phyloP scores from a whole-genome alignment of 148 eudicot species.

The Camellia granthamiana region DNA sequence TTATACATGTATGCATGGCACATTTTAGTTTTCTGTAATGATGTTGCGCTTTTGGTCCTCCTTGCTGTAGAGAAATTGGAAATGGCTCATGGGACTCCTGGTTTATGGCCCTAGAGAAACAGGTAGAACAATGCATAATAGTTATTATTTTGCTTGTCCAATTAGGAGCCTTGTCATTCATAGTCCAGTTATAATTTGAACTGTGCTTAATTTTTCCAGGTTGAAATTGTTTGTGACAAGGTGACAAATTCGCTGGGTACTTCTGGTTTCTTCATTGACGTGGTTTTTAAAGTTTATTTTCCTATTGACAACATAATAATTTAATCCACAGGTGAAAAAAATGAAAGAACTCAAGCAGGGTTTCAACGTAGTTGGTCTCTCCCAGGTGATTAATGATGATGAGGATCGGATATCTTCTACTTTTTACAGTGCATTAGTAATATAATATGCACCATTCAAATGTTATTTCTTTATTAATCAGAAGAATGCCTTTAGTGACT shows the following conservation, averaged over 20 bases:
- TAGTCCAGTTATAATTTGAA: constrained; percentile 6
- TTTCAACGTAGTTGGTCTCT: constrained; percentile 86
- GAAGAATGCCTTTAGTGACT: background rate
- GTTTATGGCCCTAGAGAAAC: constrained; percentile 76
- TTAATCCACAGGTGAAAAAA: constrained; percentile 65
- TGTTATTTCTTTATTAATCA: background rate
- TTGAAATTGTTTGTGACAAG: constrained; percentile 75
- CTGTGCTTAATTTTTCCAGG: constrained; percentile 40
- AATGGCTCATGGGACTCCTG: constrained; percentile 84
- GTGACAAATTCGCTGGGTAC: constrained; percentile 29
- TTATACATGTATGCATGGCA: background rate
- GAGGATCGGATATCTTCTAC: background rate
- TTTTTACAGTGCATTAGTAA: background rate
- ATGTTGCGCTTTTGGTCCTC: constrained; percentile 15
- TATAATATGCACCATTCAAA: no score
- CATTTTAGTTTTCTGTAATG: background rate
- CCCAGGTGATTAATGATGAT: constrained; percentile 55
- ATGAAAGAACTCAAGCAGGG: constrained; percentile 69
- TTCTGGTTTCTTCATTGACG: background rate
- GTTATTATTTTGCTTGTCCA: background rate
- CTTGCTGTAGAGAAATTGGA: constrained; percentile 69
- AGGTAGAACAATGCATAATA: constrained; percentile 35
- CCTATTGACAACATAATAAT: constrained; percentile 11
- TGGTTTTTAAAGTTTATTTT: background rate
- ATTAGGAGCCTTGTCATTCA: background rate